Evolutionary conservation across 129 eudicot genomes (phyloP), one percentile per base, ranked within the genome.

Genomic region (Deinandra increscens): DNA sequence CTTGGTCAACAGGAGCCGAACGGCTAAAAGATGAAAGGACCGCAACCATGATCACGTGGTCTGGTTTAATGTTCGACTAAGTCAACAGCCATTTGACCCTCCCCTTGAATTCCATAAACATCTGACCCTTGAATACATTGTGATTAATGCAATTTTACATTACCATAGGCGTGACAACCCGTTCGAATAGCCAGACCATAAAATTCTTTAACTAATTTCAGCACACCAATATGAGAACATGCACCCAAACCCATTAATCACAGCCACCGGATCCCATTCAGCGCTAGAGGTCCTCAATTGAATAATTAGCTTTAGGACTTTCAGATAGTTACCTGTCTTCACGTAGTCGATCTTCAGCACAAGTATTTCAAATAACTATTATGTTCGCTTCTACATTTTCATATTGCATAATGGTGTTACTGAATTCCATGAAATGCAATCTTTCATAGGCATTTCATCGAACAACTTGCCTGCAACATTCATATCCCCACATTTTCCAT

Each of bases 21-120:
- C 85, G 91, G 74, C 91, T 85, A 74, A 91, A 88, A 53, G 96
- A 87, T 56, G 91, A 81, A 34, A 85, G 64, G 46, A 88, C 69
- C 9, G 89, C 91, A 56, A 88, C 73, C 87, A 85, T 69, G 22
- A 84, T 82, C 29, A 88, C 78, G 48, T 85, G 89, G 22, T 88
- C 96, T 0, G 88, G 91, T 33, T 77, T 83, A 45, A 88, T 67
- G 23, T 78, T 64, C 54, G 60, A 81, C 23, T 34, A 85, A 70
- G 38, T 81, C 69, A 29, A 83, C 14, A 4, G 85, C 89, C 39
- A 62, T 64, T 67, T 17, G 60, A 51, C 87, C 91, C 20, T 81
- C 77, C 26, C 96, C 87, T 73, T 82, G 81, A 11, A 83, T 53
- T 49, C 91, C 91, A 62, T 83, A 83, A 62, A 89, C 91, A 61